Evolutionary conservation across 2,329 filamentous ascomycete genomes (phyloP), one percentile per base, ranked within the genome.

Genomic region (Orbilia oligospora): DNA sequence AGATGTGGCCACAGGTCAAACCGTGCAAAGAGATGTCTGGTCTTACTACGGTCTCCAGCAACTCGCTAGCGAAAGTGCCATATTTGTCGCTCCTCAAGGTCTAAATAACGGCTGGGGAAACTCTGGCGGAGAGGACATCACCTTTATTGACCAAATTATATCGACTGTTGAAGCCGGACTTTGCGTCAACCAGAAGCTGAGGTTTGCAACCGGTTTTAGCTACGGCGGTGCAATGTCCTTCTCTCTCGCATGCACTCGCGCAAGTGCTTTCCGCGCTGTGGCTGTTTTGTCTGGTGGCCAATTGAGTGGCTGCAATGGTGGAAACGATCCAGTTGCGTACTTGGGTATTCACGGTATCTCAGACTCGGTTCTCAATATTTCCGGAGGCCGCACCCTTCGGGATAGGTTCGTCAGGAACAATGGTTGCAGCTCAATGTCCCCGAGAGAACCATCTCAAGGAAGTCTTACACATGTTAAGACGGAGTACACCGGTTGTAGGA

Each of bases 151-250:
- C 48, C 79, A 81, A 4, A 84, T 87, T 66, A 80, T 86, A 41
- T 81, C 83, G 30, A 82, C 82, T 9, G 81, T 86, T 33, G 83
- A 86, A 76, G 79, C 81, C 5, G 83, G 84, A 27, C 84, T 87
- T 48, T 87, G 86, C 76, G 81, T 87, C 30, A 83, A 87, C 73
- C 82, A 84, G 71, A 82, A 81, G 51, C 83, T 84, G 66, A 83
- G 85, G 70, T 87, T 86, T 81, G 83, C 85, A 27, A 85, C 85
- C 0, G 86, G 85, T n/a, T 87, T 85, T 81, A 85, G 84, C 76
- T 86, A 86, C 80, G 86, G 86, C 44, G 85, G 83, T 48, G 84
- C 84, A 53, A 87, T 87, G 85, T 83, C 83, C 2, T 85, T 83
- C 81, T 82, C 84, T 0, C 81, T 86, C 14, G 86, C 86, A 2